A percentile compares a stretch with the other conserved stretches of the same genome.
Evolutionary conservation across 1,284 basidiomycete genomes (phyloP).

Genomic region (Pseudozyma sp.): DNA sequence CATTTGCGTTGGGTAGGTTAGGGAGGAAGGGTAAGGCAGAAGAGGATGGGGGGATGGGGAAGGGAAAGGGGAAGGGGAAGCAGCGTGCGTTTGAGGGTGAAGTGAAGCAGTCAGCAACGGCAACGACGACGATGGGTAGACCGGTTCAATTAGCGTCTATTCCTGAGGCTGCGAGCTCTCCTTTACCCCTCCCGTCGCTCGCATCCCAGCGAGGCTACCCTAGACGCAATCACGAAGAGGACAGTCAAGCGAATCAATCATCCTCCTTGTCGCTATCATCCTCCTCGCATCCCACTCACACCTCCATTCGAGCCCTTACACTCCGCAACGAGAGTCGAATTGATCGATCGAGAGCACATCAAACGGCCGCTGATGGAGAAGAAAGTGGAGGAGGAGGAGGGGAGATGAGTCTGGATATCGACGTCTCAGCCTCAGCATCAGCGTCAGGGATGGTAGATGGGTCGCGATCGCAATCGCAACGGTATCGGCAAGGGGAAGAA

Average conservation of each 20-base stretch:
- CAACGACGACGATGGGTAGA: background rate
- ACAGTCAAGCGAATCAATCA: slow-evolving; percentile 1
- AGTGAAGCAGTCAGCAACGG: background rate
- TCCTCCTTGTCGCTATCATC: background rate
- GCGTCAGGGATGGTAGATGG: background rate
- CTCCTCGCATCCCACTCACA: slow-evolving; percentile 9
- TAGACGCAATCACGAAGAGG: background rate
- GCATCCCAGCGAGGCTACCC: too few relatives aligned
- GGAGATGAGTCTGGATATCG: slow-evolving; percentile 47
- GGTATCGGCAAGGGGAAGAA: too few relatives aligned
- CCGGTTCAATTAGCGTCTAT: slow-evolving; percentile 7
- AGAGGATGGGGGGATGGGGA: background rate
- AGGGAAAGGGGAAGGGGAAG: slow-evolving; percentile 10
- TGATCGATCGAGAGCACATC: too few relatives aligned
- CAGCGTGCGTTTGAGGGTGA: background rate
- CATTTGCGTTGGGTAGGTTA: slow-evolving; percentile 7
- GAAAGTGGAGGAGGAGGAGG: slow-evolving; percentile 10
- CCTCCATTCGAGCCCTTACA: background rate
- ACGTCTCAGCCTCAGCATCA: background rate
- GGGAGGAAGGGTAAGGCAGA: background rate
- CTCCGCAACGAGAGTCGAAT: background rate
- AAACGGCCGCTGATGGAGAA: slow-evolving; percentile 1
- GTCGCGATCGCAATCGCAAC: background rate
- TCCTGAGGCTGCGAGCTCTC: slow-evolving; percentile 2
- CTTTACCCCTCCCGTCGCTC: slow-evolving; percentile 3